Base-by-base conservation (phyloP, 2,329 filamentous ascomycete genomes). In the Pseudogymnoascus sp. region DNA sequence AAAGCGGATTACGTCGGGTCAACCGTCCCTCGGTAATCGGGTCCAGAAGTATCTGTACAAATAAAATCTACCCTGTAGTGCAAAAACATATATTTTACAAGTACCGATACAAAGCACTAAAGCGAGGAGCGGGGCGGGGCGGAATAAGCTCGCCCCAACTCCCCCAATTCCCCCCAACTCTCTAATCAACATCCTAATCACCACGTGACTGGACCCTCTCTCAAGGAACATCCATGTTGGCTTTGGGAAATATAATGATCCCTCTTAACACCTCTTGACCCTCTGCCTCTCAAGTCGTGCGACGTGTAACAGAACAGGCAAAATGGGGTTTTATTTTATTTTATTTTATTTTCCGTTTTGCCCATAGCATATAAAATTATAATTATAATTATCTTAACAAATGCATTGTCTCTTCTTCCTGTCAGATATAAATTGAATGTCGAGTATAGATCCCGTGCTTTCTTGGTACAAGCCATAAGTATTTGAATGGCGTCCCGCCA, bases 401-500 rank as follows among this genome's bases (percentile, higher is more conserved):
- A 30, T 52, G 45, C 45, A 30, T 30, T 16, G 6, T 49, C 23
- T 49, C 23, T 28, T 49, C 23, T 49, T 30, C n/a, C 42, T 23
- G 42, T 49, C 42, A 28, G 4, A 45, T 49, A 25, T 23, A 49
- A 49, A 49, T 25, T 49, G 12, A 23, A 23, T n/a, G 41, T 25
- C 22, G 11, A 25, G 19, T 22, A 52, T 52, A 52, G n/a, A 30
- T 52, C 45, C 45, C n/a, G 25, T 30, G 45, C 19, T 39, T 8
- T 49, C 12, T 52, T 33, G n/a, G 45, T 52, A 52, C 45, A 52
- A 52, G 45, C 30, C 22, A 6, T 25, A 52, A 52, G 45, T 52
- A 52, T 52, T 52, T 52, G 45, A 52, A 52, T 52, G 45, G 45
- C 45, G 45, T 52, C 45, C 45, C 45, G 45, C 45, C 45, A 52